Evolutionary conservation across 352 stramenopile species (phyloP).

Genomic region (Globisporangium cystogenes): DNA sequence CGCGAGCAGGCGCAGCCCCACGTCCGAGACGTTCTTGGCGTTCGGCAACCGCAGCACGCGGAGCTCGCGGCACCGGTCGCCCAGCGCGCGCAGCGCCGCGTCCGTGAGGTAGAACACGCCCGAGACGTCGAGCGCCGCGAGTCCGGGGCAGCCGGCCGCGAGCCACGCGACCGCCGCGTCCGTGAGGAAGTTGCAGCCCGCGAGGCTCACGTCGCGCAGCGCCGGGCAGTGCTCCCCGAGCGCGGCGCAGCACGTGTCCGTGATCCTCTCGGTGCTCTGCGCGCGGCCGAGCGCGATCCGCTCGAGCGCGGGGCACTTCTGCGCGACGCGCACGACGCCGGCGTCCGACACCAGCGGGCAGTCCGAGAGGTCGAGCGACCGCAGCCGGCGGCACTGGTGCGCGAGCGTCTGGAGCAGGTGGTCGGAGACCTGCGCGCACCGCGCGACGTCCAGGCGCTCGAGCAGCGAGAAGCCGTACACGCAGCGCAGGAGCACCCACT

Average conservation of each 20-base stretch:
- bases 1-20: constrained; percentile 80
- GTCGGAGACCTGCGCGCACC: constrained; percentile 82
- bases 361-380: constrained; percentile 65
- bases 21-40: constrained; percentile 73
- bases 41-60: constrained; percentile 39
- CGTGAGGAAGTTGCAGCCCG: constrained; percentile 84
- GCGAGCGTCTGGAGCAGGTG: constrained; percentile 78
- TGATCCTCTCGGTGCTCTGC: constrained; percentile 74
- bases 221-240: constrained; percentile 56
- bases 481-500: constrained; percentile 70
- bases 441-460: constrained; percentile 54
- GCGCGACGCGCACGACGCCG: constrained; percentile 76
- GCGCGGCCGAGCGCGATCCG: constrained; percentile 58
- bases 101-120: constrained; percentile 87
- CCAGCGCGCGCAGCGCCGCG: constrained; percentile 42
- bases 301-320: constrained; percentile 65
- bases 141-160: constrained; percentile 56
- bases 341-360: constrained; percentile 83
- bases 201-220: constrained; percentile 59
- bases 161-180: constrained; percentile 91
- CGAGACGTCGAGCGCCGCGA: constrained; percentile 78
- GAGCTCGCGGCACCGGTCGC: constrained; percentile 28
- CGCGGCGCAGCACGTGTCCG: constrained; percentile 83
- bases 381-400: constrained; percentile 57
- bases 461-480: constrained; percentile 52